Percentiles rank a stretch among this genome's conserved stretches.
Evolutionary conservation across 371 early-diverging fungal species (phyloP).

Genomic region (Blakeslea trispora): DNA sequence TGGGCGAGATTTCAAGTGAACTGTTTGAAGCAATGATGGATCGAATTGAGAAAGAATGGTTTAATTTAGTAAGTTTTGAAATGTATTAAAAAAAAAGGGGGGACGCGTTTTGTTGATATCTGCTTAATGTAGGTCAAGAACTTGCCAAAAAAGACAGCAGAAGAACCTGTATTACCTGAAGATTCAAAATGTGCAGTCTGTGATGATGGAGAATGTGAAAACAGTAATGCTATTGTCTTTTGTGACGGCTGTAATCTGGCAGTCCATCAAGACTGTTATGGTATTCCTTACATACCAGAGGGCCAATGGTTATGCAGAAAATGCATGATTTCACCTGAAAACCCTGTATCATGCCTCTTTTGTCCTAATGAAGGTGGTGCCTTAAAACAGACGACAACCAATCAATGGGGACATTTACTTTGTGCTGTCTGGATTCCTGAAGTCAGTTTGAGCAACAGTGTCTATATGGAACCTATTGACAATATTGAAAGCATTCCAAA

Average conservation of each 20-base stretch:
- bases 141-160: constrained; percentile 37
- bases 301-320: constrained; percentile 98
- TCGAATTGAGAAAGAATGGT: constrained; percentile 95
- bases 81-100: too few species aligned
- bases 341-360: constrained; percentile 88
- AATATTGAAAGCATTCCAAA: constrained; percentile 84
- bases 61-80: constrained; percentile 69
- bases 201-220: constrained; percentile 95
- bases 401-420: constrained; percentile 94
- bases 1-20: constrained; percentile 56
- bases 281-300: constrained; percentile 99
- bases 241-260: constrained; percentile 99
- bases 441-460: constrained; percentile 84
- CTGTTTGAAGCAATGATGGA: constrained; percentile 92
- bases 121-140: constrained; percentile 32
- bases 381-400: constrained; percentile 91
- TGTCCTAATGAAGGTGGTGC: constrained; percentile 96
- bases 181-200: constrained; percentile 94
- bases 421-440: constrained; percentile 98
- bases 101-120: too few species aligned
- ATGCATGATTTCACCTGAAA: constrained; percentile 93
- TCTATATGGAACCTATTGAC: constrained; percentile 98
- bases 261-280: constrained; percentile 99
- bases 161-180: constrained; percentile 56
- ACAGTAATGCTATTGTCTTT: constrained; percentile 97